Conservation (phyloP, 2,329 filamentous ascomycete genomes). For the Akanthomyces dipterigenus region DNA sequence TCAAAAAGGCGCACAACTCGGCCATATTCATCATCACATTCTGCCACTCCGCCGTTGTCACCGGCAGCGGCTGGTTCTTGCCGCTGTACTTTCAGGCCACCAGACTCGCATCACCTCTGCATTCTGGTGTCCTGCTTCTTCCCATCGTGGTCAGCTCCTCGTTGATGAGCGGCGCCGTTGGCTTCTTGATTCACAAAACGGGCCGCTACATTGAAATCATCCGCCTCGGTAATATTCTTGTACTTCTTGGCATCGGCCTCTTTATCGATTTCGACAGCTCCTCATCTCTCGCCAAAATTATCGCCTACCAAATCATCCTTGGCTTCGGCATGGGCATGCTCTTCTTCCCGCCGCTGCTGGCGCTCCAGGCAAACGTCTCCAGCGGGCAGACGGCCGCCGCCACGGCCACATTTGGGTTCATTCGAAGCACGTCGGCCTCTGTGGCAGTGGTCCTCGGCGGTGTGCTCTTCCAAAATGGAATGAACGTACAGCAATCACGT, state of each 20-base stretch:
- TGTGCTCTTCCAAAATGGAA: slow-evolving; percentile 30
- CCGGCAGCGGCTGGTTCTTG: slow-evolving; percentile 61
- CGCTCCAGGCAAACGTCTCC: slow-evolving; percentile 55
- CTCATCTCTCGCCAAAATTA: slow-evolving; percentile 38
- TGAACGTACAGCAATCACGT: slow-evolving; percentile 25
- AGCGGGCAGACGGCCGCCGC: slow-evolving; percentile 55
- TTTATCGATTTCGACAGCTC: slow-evolving; percentile 49
- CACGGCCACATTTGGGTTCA: slow-evolving; percentile 55
- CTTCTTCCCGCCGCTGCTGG: slow-evolving; percentile 56
- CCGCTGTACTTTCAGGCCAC: slow-evolving; percentile 69
- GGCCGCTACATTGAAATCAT: slow-evolving; percentile 52
- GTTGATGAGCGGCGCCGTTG: slow-evolving; percentile 22
- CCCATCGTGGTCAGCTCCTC: slow-evolving; percentile 23
- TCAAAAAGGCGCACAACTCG: slow-evolving; percentile 47
- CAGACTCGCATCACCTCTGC: slow-evolving; percentile 36
- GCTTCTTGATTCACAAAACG: slow-evolving; percentile 34
- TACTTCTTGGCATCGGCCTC: slow-evolving; percentile 53
- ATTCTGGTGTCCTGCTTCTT: slow-evolving; percentile 8
- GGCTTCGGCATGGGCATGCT: slow-evolving; percentile 57
- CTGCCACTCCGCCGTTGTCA: slow-evolving; percentile 41
- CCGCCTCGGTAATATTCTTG: slow-evolving; percentile 43
- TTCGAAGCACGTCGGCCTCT: slow-evolving; percentile 50
- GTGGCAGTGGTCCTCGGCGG: slow-evolving; percentile 53
- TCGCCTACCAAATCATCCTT: slow-evolving; percentile 51
- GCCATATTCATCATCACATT: slow-evolving; percentile 45